Percentiles rank a stretch among this genome's conserved stretches.
Conservation (phyloP, 805 yeast species). For the Wickerhamiella slavikovae region DNA sequence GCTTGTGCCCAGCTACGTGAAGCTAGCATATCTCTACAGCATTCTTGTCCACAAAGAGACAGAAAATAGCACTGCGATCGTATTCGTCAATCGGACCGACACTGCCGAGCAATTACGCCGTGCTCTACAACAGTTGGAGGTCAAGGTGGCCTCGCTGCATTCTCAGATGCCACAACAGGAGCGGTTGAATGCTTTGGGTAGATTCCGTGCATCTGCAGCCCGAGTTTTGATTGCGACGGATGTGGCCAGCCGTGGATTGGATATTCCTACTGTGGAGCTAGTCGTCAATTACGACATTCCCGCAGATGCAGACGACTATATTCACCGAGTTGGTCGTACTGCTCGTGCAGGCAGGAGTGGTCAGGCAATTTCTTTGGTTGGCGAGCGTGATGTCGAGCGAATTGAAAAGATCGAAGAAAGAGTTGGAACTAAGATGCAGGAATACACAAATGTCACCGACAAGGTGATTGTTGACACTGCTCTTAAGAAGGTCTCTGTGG, state of each 20-base stretch:
- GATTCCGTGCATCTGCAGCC: conserved; percentile 90
- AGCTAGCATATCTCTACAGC: conserved; percentile 68
- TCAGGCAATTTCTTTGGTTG: conserved; percentile 58
- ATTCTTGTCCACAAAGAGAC: conserved; percentile 43
- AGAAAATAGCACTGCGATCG: conserved; percentile 48
- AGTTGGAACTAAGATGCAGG: conserved; percentile 59
- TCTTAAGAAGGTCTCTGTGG: conserved; percentile 48
- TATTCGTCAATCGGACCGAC: conserved; percentile 76
- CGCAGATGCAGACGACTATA: conserved; percentile 87
- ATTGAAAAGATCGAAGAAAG: conserved; percentile 74
- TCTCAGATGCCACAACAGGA: conserved; percentile 89
- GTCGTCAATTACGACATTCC: conserved; percentile 88
- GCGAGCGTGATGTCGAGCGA: conserved; percentile 69
- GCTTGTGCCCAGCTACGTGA: conserved; percentile 69
- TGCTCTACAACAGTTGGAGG: conserved; percentile 47
- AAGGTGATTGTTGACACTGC: conserved; percentile 55
- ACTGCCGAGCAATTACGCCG: conserved; percentile 80
- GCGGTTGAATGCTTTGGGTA: conserved; percentile 72
- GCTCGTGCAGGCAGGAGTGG: conserved; percentile 94
- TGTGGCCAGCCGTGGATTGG: conserved; percentile 93
- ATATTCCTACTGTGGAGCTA: conserved; percentile 79
- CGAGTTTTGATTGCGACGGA: conserved; percentile 86
- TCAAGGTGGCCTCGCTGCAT: conserved; percentile 75
- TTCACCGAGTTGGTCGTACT: conserved; percentile 95
- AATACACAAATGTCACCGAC: conserved; percentile 51